Conservation (phyloP, 208 protist genomes). For the Porcisia hertigi region DNA sequence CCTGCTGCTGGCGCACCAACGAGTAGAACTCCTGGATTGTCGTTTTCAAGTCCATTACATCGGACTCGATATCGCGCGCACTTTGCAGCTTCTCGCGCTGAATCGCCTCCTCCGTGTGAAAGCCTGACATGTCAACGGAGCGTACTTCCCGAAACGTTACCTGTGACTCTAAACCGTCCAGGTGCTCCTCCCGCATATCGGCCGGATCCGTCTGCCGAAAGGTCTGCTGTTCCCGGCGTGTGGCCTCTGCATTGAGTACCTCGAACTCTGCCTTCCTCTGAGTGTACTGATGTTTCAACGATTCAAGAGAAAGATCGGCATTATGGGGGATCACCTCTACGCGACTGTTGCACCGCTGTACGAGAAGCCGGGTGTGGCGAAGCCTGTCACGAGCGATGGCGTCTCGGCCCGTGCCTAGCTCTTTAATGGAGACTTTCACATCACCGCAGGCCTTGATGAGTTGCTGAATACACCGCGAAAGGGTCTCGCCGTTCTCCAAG, state of each 20-base stretch:
- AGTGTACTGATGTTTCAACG: conserved; percentile 44
- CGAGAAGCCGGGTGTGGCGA: conserved; percentile 45
- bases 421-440: conserved; percentile 41
- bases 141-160: conserved; percentile 50
- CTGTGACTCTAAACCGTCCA: conserved; percentile 30
- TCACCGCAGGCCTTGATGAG: conserved; percentile 51
- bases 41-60: conserved; percentile 71
- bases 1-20: conserved; percentile 71
- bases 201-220: conserved; percentile 37
- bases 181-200: conserved; percentile 7
- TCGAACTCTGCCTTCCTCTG: conserved; percentile 47
- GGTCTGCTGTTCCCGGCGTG: conserved; percentile 56
- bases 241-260: conserved; percentile 44
- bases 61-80: conserved; percentile 71
- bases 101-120: conserved; percentile 75
- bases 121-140: conserved; percentile 54
- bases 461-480: conserved; percentile 60
- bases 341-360: conserved; percentile 48
- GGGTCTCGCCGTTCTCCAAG: conserved; percentile 55
- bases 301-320: conserved; percentile 28
- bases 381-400: conserved; percentile 59
- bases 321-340: conserved; percentile 26
- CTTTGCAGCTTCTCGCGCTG: conserved; percentile 72
- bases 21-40: conserved; percentile 81
- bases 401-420: conserved; percentile 64